Percentiles rank a stretch among this genome's conserved stretches.
These are phyloP conservation scores for Plasmopara viticola DNA, from an alignment of 352 stramenopile species.

Conservation along the genomic window DNA sequence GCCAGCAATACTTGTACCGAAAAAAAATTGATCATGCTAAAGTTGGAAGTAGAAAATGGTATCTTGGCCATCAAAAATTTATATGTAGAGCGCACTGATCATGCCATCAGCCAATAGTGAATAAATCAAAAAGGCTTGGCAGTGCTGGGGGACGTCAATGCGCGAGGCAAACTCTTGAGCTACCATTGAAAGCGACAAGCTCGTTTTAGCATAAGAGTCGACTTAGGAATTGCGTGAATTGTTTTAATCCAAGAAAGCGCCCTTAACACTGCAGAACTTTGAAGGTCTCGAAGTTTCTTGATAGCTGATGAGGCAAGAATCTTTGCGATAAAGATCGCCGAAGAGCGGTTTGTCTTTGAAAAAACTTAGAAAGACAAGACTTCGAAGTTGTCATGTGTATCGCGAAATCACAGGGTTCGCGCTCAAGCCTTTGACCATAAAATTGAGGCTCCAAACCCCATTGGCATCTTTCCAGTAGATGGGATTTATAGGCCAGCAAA, in stretches of 20 bases:
- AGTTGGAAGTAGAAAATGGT: background rate
- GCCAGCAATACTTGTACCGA: conserved; percentile 11
- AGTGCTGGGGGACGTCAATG: background rate
- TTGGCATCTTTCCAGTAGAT: background rate
- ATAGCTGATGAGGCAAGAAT: background rate
- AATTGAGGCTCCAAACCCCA: conserved; percentile 6
- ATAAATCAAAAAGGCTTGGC: background rate
- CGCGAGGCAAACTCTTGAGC: background rate
- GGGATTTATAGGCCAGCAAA: background rate
- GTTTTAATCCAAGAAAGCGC: background rate
- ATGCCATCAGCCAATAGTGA: background rate
- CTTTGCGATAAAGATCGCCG: background rate
- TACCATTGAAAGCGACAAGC: background rate
- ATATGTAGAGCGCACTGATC: background rate
- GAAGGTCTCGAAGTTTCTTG: too few species aligned
- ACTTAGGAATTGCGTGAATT: background rate
- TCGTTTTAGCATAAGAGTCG: background rate
- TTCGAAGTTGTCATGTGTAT: conserved; percentile 7
- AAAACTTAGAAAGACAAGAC: background rate
- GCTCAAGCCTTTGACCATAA: conserved; percentile 2
- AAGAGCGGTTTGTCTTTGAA: background rate
- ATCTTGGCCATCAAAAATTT: too few species aligned
- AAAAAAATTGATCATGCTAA: background rate
- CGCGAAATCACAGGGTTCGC: conserved; percentile 5
- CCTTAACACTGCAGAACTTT: background rate